A percentile compares a stretch with the other conserved stretches of the same genome.
Conservation (phyloP, 2,329 filamentous ascomycete genomes). For the Aspergillus fructus region DNA sequence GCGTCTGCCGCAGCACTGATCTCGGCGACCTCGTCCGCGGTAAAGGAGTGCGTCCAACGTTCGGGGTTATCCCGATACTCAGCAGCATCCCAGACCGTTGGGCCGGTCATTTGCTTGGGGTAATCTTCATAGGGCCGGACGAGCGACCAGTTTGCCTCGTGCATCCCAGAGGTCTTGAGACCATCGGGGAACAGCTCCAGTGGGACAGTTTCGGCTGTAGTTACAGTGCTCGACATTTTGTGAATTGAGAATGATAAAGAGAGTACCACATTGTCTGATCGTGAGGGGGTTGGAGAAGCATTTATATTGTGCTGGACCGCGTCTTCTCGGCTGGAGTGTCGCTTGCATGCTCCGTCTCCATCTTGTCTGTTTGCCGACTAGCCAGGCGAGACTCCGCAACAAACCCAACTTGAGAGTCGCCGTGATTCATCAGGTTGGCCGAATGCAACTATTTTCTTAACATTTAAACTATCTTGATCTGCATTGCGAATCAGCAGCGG, state of each 20-base stretch:
- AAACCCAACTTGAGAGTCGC: no score
- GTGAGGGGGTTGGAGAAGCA: not conserved
- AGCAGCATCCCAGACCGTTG: slow-evolving; percentile 69
- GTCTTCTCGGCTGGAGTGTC: not conserved
- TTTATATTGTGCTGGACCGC: not conserved
- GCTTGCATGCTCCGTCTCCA: not conserved
- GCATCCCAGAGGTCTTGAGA: slow-evolving; percentile 69
- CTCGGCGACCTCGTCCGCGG: slow-evolving; percentile 64
- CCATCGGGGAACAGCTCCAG: slow-evolving; percentile 60
- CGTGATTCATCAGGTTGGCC: no score
- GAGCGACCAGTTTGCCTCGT: slow-evolving; percentile 64
- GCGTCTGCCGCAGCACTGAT: slow-evolving; percentile 65
- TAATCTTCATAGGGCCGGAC: slow-evolving; percentile 69
- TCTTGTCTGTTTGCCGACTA: not conserved
- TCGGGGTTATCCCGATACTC: slow-evolving; percentile 64
- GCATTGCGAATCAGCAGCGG: no score
- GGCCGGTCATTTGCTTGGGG: slow-evolving; percentile 68
- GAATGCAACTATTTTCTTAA: no score
- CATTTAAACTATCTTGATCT: no score
- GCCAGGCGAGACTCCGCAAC: not conserved
- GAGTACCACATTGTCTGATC: not conserved
- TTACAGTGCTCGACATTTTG: not conserved
- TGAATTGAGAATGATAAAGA: not conserved
- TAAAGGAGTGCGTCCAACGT: slow-evolving; percentile 72
- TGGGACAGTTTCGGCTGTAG: not conserved